phyloP scores from a whole-genome alignment of 2,329 filamentous ascomycete genomes.

The Fusarium sp. region DNA sequence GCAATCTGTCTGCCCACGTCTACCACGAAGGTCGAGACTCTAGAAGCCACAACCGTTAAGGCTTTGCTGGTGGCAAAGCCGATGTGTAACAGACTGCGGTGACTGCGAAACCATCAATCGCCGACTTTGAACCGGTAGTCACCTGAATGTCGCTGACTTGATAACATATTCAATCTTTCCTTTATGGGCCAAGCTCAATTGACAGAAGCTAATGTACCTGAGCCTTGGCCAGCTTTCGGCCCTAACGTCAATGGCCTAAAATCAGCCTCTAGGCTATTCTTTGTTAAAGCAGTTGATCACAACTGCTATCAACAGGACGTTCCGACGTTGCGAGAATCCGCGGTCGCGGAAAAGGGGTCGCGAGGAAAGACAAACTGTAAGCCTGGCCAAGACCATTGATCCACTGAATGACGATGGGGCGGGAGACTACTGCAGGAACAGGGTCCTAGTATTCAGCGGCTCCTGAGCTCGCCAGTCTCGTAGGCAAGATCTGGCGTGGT shows the following conservation, averaged over 20 bases:
- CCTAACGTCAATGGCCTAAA: slow-evolving; percentile 14
- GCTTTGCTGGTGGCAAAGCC: slow-evolving; percentile 22
- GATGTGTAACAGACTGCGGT: not conserved
- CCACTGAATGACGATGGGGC: slow-evolving; percentile 44
- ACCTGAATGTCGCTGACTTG: slow-evolving; percentile 13
- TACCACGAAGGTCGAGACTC: slow-evolving; percentile 22
- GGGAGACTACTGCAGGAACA: slow-evolving; percentile 47
- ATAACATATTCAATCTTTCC: not conserved
- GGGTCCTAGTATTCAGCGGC: slow-evolving; percentile 33
- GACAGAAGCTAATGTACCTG: slow-evolving; percentile 20
- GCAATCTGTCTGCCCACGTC: not conserved
- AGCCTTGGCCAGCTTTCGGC: slow-evolving; percentile 20
- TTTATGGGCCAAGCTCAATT: slow-evolving; percentile 1
- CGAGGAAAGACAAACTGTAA: slow-evolving; percentile 19
- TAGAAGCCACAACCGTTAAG: slow-evolving; percentile 35
- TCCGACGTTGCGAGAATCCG: slow-evolving; percentile 2
- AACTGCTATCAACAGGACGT: slow-evolving; percentile 5
- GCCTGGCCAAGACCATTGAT: slow-evolving; percentile 24
- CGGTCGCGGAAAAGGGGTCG: slow-evolving; percentile 18
- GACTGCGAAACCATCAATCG: slow-evolving; percentile 1
- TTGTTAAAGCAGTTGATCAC: slow-evolving; percentile 27
- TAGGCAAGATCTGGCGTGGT: slow-evolving; percentile 30
- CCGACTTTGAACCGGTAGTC: slow-evolving; percentile 7
- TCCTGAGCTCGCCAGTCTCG: slow-evolving; percentile 21
- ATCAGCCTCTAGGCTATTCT: slow-evolving; percentile 11